A percentile compares a stretch with the other conserved stretches of the same genome.
These are phyloP conservation scores for Boletus patriciae DNA, from an alignment of 768 basidiomycete species.

Conservation along the genomic window DNA sequence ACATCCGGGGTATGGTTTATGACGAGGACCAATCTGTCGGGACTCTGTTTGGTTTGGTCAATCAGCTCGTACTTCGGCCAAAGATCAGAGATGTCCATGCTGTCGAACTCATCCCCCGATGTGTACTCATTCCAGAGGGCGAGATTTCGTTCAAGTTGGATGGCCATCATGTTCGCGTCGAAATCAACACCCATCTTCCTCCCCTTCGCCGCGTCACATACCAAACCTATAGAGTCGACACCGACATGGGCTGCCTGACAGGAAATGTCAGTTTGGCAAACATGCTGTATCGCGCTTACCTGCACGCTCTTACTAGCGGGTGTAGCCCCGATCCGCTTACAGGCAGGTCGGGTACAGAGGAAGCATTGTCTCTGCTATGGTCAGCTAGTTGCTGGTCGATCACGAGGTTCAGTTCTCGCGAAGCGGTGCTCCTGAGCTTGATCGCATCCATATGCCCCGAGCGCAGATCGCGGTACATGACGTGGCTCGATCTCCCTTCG, in stretches of 20 bases:
- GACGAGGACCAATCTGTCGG: constrained; percentile 42
- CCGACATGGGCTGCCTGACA: constrained; percentile 30
- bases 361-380: constrained; percentile 41
- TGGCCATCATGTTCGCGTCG: constrained; percentile 18
- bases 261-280: constrained; percentile 29
- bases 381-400: constrained; percentile 44
- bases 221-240: constrained; percentile 33
- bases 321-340: constrained; percentile 46
- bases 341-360: constrained; percentile 42
- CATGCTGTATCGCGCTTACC: constrained; percentile 39
- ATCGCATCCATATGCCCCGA: constrained; percentile 39
- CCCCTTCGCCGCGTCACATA: constrained; percentile 14
- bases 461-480: constrained; percentile 41
- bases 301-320: constrained; percentile 48
- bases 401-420: constrained; percentile 31
- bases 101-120: constrained; percentile 12
- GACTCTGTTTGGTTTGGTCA: constrained; percentile 45
- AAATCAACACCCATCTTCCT: constrained; percentile 2
- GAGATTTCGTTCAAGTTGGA: constrained; percentile 11
- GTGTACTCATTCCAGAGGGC: constrained; percentile 44
- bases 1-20: constrained; percentile 43
- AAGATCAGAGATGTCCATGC: not conserved
- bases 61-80: constrained; percentile 41
- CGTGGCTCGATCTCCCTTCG: constrained; percentile 28
- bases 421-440: constrained; percentile 33